These are phyloP conservation scores for Adansonia gregorii DNA, from an alignment of 441 rosid genomes.

Conservation along the genomic window DNA sequence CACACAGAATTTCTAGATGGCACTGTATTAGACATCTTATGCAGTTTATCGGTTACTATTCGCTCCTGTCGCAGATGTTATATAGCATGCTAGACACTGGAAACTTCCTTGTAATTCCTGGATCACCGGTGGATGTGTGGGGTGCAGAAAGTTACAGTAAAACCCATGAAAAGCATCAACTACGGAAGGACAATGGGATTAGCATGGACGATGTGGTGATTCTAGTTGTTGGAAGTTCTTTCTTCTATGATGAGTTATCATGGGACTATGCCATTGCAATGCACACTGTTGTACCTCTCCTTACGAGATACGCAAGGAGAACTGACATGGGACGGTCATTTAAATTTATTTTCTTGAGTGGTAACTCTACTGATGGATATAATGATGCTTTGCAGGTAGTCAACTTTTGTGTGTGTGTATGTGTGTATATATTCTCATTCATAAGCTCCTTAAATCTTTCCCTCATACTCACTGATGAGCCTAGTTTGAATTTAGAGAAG, in stretches of 20 bases:
- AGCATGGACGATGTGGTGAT: conserved; percentile 71
- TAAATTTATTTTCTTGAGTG: conserved; percentile 81
- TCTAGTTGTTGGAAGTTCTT: conserved; percentile 82
- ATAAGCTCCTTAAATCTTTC: conserved; percentile 20
- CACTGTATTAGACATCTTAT: conserved; percentile 30
- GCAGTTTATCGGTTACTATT: conserved; percentile 42
- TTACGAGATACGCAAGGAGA: conserved; percentile 75
- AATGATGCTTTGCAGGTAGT: conserved; percentile 78
- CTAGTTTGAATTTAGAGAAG: background rate
- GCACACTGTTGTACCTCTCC: conserved; percentile 77
- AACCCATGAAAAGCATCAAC: conserved; percentile 58
- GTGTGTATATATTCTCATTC: conserved; percentile 18
- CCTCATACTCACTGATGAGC: background rate
- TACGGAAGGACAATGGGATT: conserved; percentile 66
- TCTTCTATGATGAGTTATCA: conserved; percentile 75
- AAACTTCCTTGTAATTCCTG: conserved; percentile 94
- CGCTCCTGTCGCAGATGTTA: conserved; percentile 72
- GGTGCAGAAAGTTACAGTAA: conserved; percentile 76
- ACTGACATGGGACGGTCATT: conserved; percentile 56
- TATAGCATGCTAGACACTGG: conserved; percentile 92
- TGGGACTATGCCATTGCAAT: conserved; percentile 89
- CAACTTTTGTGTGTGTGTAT: conserved; percentile 25
- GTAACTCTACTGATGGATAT: conserved; percentile 75
- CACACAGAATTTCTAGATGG: background rate
- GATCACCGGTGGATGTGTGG: conserved; percentile 90